Base-by-base conservation (phyloP, 345 rosid genomes). In the Alliaria petiolata region DNA sequence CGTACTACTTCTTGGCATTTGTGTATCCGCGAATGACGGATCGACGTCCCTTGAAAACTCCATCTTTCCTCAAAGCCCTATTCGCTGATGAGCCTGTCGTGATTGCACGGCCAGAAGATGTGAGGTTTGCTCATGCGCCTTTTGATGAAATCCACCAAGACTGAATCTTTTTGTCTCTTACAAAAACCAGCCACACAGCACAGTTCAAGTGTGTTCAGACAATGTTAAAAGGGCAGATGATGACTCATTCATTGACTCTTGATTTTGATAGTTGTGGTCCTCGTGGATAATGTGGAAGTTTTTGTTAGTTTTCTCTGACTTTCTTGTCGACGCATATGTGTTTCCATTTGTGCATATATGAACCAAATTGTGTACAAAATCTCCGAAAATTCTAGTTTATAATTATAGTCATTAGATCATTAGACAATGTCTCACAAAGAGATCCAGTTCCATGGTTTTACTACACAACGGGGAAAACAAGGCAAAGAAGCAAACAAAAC, bases 1-100 rank as follows among this genome's bases (percentile, higher is more conserved):
- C 96, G 9, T 95, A 95, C 85, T 95, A 95, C 78, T 95, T 95
- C 74, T 89, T 95, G 4, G 98, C 89, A 34, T 97, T 89, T 26
- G 98, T 95, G 45, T 91, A 91, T 74, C 99, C 99, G 3, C 67
- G 84, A 72, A 88, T 95, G 95, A 84, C 93, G 0, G 85, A 88
- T 40, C 93, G 99, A 0, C 82, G 79, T 22, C 99, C 99, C 39
- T 83, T 95, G 22, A 81, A 72, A 69, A 89, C 99, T 31, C 98
- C 99, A 30, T 81, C 84, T 39, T 81, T 95, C 62, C 88, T 95
- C 61, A 88, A 87, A 71, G 84, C 87, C 6, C 51, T 95, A 17
- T 95, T 95, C 31, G 92, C 98, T 0, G 99, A 95, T 62, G 99
- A 95, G 7, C 69, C 85, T 33, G 97, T 91, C 0, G 82, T 91